Percentiles rank a stretch among this genome's conserved stretches.
These are phyloP conservation scores for Exophiala sp. DNA, from an alignment of 2,329 filamentous ascomycete genomes.

Conservation along the genomic window DNA sequence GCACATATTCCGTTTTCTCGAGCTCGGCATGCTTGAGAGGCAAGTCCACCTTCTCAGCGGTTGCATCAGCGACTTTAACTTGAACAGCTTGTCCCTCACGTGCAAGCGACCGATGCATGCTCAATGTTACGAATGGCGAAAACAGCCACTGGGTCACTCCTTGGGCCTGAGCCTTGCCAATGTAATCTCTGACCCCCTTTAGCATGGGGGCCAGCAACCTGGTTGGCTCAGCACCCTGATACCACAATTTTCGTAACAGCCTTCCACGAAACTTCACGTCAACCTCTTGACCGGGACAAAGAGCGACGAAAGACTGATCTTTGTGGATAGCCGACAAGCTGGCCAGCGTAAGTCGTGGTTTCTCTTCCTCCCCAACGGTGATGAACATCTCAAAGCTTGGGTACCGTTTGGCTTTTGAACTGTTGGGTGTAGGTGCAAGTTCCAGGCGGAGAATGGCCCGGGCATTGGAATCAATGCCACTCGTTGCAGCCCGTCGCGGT, in stretches of 20 bases:
- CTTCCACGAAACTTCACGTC: slow-evolving; percentile 12
- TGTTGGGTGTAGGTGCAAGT: slow-evolving; percentile 3
- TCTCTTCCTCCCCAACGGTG: neutral
- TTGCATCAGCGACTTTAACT: neutral
- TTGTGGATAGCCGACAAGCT: slow-evolving; percentile 15
- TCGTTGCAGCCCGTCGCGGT: neutral
- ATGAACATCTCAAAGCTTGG: slow-evolving; percentile 18
- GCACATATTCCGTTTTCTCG: slow-evolving; percentile 13
- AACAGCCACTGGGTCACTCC: slow-evolving; percentile 17
- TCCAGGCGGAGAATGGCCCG: slow-evolving; percentile 14
- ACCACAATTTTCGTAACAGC: slow-evolving; percentile 15
- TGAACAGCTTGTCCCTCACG: neutral
- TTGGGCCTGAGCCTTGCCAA: slow-evolving; percentile 1
- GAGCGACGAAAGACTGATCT: slow-evolving; percentile 7
- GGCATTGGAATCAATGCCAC: slow-evolving; percentile 1
- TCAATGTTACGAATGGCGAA: slow-evolving; percentile 14
- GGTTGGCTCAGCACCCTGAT: slow-evolving; percentile 3
- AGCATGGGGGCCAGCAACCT: neutral
- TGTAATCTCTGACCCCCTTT: slow-evolving; percentile 3
- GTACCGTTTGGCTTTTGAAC: neutral
- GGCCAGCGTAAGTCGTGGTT: slow-evolving; percentile 5
- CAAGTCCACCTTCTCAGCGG: neutral
- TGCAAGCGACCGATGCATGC: neutral
- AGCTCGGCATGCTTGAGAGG: neutral
- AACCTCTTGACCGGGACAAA: slow-evolving; percentile 9